Evolutionary conservation across 164 flowering plant species (phyloP), one percentile per base, ranked within the genome.

Genomic region (Paratinospora sagittata): DNA sequence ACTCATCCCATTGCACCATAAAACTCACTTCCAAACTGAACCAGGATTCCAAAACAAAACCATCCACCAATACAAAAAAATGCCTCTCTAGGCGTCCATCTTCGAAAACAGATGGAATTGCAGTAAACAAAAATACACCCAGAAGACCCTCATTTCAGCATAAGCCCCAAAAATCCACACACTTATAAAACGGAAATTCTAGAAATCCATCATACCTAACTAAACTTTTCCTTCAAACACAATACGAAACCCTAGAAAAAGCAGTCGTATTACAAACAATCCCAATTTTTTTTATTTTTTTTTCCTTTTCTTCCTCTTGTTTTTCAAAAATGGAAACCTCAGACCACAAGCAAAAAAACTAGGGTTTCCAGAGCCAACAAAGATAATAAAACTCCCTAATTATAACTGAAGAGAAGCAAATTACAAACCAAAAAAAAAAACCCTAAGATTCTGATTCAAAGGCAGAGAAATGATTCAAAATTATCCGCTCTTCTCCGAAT

Each of bases 91-190:
- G 49, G 68, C 79, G 73, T 78, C 84, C 85, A 81, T 81, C 81
- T 72, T 79, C 66, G 14, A 9, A 9, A 19, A 78, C 73, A 76
- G 79, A 80, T 78, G 78, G 80, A 79, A 69, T 79, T 75, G 74
- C 75, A 76, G 73, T 69, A 23, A 45, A 27, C 1, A 27, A 57
- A n/a, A 63, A 37, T 72, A 66, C 73, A 47, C 82, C 78, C 77
- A 84, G 66, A 67, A 64, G 79, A 74, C 82, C 78, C 85, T 79
- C 87, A 84, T 82, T 77, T 39, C 69, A 70, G 26, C 24, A 6
- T 26, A 27, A 66, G 23, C 43, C 68, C 47, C 34, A 8, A 43
- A 65, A 62, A 27, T 70, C 72, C 27, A 63, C 14, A n/a, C n/a
- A 30, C 34, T 30, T 4, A 30, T 27, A 36, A 55, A 66, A 41